phyloP scores from a whole-genome alignment of 2,329 filamentous ascomycete genomes.

The Sporothrix luriei region DNA sequence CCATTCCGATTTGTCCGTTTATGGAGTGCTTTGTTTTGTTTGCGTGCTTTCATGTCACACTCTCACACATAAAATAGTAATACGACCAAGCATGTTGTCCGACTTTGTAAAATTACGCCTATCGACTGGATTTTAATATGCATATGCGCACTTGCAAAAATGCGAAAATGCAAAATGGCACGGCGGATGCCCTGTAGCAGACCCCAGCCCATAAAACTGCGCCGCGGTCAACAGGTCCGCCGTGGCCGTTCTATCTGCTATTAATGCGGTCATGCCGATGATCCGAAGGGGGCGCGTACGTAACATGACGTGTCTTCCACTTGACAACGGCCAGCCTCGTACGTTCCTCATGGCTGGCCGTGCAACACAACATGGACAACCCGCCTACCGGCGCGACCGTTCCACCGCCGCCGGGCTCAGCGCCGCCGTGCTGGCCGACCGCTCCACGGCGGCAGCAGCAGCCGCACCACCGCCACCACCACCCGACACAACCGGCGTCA shows the following conservation, averaged over 20 bases:
- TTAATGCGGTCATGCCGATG: neutral
- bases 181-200: neutral
- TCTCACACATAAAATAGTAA: neutral
- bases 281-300: too few relatives aligned
- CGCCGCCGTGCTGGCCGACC: constrained; percentile 34
- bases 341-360: too few relatives aligned
- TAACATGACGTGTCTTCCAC: neutral
- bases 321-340: too few relatives aligned
- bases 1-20: neutral
- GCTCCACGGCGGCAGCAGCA: constrained; percentile 36
- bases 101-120: constrained; percentile 7
- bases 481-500: constrained; percentile 48
- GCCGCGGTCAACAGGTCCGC: constrained; percentile 9
- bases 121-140: constrained; percentile 12
- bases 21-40: neutral
- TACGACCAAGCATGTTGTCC: neutral
- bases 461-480: too few relatives aligned
- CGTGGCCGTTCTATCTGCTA: constrained; percentile 17
- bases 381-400: constrained; percentile 33
- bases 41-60: neutral
- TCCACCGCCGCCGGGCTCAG: constrained; percentile 37
- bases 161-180: constrained; percentile 12
- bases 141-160: too few relatives aligned
- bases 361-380: too few relatives aligned
- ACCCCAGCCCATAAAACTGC: constrained; percentile 8